Percentiles rank a stretch among this genome's conserved stretches.
Conservation (phyloP, 257 asterid genomes). For the Eustoma russellianum region DNA sequence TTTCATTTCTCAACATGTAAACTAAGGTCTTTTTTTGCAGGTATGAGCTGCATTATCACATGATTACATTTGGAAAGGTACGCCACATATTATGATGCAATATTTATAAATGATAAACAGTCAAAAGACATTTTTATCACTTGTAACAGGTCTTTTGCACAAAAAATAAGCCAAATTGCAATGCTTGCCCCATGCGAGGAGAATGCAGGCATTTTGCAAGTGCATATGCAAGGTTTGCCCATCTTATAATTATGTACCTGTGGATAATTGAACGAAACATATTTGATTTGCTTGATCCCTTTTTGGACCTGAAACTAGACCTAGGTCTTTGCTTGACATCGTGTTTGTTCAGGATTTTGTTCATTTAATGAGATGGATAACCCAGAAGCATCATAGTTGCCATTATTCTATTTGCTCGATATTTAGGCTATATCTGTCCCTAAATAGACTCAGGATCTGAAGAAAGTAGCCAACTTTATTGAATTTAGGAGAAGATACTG, state of each 20-base stretch:
- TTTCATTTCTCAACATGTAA: not conserved
- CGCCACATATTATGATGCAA: constrained; percentile 7
- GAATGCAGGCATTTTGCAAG: constrained; percentile 57
- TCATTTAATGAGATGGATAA: not conserved
- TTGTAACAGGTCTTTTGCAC: constrained; percentile 39
- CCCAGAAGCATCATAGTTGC: not conserved
- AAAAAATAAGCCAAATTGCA: constrained; percentile 51
- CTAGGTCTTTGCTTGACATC: not conserved
- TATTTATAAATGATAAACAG: not conserved
- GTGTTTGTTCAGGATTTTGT: not conserved
- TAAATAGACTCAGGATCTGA: no score
- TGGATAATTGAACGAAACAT: not conserved
- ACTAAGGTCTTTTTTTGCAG: constrained; percentile 18
- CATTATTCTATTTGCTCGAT: no score
- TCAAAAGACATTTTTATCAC: not conserved
- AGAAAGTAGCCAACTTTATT: no score
- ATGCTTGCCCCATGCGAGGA: constrained; percentile 55
- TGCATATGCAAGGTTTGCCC: constrained; percentile 42
- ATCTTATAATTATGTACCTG: not conserved
- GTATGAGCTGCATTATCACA: constrained; percentile 46
- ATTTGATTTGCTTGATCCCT: not conserved
- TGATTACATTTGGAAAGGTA: constrained; percentile 59
- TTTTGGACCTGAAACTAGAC: not conserved
- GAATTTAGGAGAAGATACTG: no score
- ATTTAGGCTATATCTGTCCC: no score